Conservation (phyloP, 116 monocot genomes). For the Cymodocea nodosa region DNA sequence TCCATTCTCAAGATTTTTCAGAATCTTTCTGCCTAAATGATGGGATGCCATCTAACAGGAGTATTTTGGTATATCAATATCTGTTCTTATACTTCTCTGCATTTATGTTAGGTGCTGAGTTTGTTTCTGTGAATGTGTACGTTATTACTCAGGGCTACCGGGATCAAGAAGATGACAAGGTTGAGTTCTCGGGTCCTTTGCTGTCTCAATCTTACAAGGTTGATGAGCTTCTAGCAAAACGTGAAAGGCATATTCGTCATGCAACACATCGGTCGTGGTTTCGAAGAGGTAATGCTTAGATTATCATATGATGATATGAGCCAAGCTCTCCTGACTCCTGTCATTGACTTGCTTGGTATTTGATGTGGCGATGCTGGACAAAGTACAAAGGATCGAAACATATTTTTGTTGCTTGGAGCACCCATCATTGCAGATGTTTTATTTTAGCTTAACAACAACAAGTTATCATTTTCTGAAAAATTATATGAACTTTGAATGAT, state of each 20-base stretch:
- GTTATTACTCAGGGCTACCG: constrained; percentile 26
- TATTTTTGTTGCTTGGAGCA: too few relatives aligned
- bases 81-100: background rate
- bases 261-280: constrained; percentile 66
- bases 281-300: constrained; percentile 42
- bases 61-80: constrained; percentile 26
- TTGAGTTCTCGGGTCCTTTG: constrained; percentile 88
- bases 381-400: too few relatives aligned
- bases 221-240: constrained; percentile 63
- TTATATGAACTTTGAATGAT: too few relatives aligned
- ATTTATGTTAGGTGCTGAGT: background rate
- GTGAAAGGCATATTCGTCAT: constrained; percentile 68
- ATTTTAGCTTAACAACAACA: too few relatives aligned
- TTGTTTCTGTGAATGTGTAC: background rate
- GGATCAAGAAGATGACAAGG: constrained; percentile 46
- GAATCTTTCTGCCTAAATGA: constrained; percentile 18
- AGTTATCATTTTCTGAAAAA: too few relatives aligned
- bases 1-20: constrained; percentile 16
- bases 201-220: constrained; percentile 56
- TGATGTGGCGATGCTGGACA: too few relatives aligned
- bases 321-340: too few relatives aligned
- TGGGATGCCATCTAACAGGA: constrained; percentile 22
- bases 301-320: too few relatives aligned
- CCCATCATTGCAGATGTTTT: too few relatives aligned
- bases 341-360: too few relatives aligned